Conservation (phyloP, 495 filamentous ascomycete species). For the Acidomyces sp. region DNA sequence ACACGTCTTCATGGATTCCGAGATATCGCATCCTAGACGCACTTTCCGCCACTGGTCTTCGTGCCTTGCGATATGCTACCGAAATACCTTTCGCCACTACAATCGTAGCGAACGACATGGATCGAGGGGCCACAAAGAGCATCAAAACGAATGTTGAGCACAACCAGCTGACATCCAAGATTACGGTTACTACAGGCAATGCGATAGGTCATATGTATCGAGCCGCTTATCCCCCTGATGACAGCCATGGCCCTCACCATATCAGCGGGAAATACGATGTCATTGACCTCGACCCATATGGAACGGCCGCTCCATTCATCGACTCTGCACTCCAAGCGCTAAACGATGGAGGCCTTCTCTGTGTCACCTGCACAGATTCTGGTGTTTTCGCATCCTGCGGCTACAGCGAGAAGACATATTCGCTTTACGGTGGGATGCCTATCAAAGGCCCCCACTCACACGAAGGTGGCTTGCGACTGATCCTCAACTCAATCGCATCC, state of each 20-base stretch:
- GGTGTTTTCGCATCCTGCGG: constrained; percentile 85
- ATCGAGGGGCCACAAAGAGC: constrained; percentile 57
- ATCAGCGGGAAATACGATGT: constrained; percentile 57
- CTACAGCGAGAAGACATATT: constrained; percentile 83
- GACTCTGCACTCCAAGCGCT: constrained; percentile 79
- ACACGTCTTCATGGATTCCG: constrained; percentile 6
- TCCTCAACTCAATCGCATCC: constrained; percentile 65
- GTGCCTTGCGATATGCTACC: constrained; percentile 79
- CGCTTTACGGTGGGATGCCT: constrained; percentile 80
- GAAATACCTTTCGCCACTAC: constrained; percentile 74
- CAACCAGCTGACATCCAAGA: constrained; percentile 57
- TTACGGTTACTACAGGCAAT: constrained; percentile 61
- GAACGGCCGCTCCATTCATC: constrained; percentile 78
- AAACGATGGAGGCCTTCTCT: constrained; percentile 75
- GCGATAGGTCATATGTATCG: constrained; percentile 84
- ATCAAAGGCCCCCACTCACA: constrained; percentile 72
- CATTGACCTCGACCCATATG: constrained; percentile 94
- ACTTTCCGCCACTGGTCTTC: constrained; percentile 83
- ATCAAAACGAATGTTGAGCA: constrained; percentile 75
- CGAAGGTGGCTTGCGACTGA: constrained; percentile 77
- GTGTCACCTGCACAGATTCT: constrained; percentile 92
- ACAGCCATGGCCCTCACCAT: constrained; percentile 13
- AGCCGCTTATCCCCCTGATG: constrained; percentile 20
- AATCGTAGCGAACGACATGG: constrained; percentile 82
- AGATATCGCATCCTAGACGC: constrained; percentile 80